Evolutionary conservation across 2,329 filamentous ascomycete genomes (phyloP).

Genomic region (Fusarium tuaranense): DNA sequence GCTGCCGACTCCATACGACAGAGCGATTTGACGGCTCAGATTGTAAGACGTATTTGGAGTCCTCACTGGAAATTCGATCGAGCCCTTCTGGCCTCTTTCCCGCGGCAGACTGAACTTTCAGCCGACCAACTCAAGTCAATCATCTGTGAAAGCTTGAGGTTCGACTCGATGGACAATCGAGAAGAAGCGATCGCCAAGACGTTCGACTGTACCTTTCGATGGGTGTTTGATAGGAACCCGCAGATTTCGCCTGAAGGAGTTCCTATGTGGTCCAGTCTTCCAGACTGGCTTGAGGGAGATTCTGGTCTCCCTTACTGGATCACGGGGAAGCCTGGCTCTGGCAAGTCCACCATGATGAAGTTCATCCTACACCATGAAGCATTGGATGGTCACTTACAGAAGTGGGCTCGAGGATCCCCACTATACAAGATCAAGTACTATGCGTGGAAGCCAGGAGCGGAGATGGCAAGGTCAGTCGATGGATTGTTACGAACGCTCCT

Average conservation of each 20-base stretch:
- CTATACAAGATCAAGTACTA: slow-evolving; percentile 7
- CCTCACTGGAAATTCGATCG: not conserved
- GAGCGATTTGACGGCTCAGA: not conserved
- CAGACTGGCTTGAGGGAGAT: slow-evolving; percentile 2
- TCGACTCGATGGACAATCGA: slow-evolving; percentile 3
- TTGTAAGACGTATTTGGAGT: not conserved
- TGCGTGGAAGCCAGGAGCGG: slow-evolving; percentile 7
- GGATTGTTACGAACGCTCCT: not conserved
- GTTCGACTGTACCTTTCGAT: not conserved
- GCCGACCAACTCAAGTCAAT: not conserved
- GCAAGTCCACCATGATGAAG: slow-evolving; percentile 18
- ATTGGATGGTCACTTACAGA: not conserved
- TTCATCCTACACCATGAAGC: not conserved
- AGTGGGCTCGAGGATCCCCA: not conserved
- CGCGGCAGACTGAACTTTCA: not conserved
- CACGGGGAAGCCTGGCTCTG: slow-evolving; percentile 14
- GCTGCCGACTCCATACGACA: not conserved
- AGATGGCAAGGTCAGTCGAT: not conserved
- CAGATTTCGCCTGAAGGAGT: not conserved
- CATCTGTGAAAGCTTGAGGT: not conserved
- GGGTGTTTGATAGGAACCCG: not conserved
- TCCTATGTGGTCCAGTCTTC: slow-evolving; percentile 8
- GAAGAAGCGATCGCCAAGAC: slow-evolving; percentile 6
- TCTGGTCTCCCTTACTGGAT: slow-evolving; percentile 6
- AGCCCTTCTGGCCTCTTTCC: not conserved